Percentiles rank a stretch among this genome's conserved stretches.
Evolutionary conservation across 306 rosid species (phyloP).

Genomic region (Castanospermum australe): DNA sequence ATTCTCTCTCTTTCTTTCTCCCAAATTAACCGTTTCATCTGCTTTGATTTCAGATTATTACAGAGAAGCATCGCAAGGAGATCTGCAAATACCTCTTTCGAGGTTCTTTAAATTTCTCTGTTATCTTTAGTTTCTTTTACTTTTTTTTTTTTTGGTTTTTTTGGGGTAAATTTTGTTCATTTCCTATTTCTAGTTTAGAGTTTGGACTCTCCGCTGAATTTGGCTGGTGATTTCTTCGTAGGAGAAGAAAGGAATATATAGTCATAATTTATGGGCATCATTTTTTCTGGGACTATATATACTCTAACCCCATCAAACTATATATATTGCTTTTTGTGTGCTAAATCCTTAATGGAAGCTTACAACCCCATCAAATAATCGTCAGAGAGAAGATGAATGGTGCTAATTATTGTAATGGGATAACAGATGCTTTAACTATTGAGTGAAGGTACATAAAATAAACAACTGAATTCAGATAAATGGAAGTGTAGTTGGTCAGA

Average conservation of each 20-base stretch:
- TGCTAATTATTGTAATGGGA: too few species aligned
- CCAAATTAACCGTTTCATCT: neutral
- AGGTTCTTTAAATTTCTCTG: slow-evolving; percentile 26
- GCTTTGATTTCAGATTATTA: slow-evolving; percentile 36
- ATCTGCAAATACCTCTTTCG: slow-evolving; percentile 54
- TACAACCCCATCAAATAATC: too few species aligned
- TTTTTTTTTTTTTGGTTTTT: too few species aligned
- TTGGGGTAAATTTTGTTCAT: neutral
- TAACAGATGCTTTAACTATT: too few species aligned
- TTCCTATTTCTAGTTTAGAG: neutral
- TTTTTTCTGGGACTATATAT: too few species aligned
- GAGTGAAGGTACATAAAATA: neutral
- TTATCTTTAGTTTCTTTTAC: neutral
- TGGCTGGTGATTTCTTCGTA: too few species aligned
- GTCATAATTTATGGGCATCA: neutral
- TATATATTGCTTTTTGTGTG: too few species aligned
- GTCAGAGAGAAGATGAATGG: too few species aligned
- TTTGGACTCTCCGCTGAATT: too few species aligned
- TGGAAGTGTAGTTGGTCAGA: neutral
- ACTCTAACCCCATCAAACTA: too few species aligned
- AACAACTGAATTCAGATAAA: too few species aligned
- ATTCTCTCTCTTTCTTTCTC: neutral
- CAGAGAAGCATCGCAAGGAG: slow-evolving; percentile 49
- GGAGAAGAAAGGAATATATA: neutral
- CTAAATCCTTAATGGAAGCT: too few species aligned